Evolutionary conservation across 2,329 filamentous ascomycete species (phyloP), one percentile per base, ranked within the genome.

Genomic region (Monosporascus ibericus): DNA sequence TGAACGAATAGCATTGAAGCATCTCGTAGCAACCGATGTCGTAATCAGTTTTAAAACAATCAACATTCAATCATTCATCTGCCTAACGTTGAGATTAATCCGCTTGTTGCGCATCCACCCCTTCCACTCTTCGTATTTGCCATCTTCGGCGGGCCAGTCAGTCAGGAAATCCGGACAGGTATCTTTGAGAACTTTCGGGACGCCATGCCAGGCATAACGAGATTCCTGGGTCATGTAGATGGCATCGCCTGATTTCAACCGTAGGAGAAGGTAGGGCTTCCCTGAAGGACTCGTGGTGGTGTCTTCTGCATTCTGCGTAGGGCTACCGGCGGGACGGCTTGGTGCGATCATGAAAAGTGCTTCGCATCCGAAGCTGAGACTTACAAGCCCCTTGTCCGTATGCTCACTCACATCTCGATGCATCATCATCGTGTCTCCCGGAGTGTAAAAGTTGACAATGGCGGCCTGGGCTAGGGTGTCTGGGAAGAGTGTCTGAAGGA

Each of bases 381-480:
- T 95, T 18, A 95, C 82, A 27, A 97, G 77, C 0, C 90, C 90
- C 50, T 79, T 83, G 61, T 90, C 81, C 48, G 86, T 87, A 59
- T 88, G 79, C 71, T 97, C 94, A 58, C 90, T 95, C 42, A 97
- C 91, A 65, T 99, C 94, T 11, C 94, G 85, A 72, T 97, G 94
- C 69, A 96, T 81, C 73, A 90, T 92, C 68, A 97, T 84, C 1
- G 88, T 95, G 65, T 97, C 92, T 20, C 90, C 89, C 0, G 94
- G 89, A 0, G 85, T 88, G 71, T 97, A 97, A 48, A 97, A 78
- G 68, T 97, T 97, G 60, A 96, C 83, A 58, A 97, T 97, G 38
- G 94, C 92, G 1, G 94, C 92, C 71, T 97, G 86, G 0, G 92
- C 84, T 49, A 79, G 75, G 15, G 92, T 94, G 11, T 83, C 77